Conservation (phyloP, 225 moss, liverwort and hornwort genomes). For the Sphagnum contortum region DNA sequence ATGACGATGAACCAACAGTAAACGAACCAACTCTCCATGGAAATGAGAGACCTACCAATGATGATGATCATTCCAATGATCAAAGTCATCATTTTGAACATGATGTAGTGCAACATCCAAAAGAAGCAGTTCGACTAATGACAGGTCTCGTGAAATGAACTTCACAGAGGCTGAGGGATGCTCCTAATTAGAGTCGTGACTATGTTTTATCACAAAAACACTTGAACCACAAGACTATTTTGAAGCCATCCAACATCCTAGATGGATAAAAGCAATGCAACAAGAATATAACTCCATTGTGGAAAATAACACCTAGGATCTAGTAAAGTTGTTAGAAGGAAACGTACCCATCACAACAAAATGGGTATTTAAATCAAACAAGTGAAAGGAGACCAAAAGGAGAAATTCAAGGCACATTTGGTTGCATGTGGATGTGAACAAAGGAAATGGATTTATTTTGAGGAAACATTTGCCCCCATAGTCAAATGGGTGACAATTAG, state of each 20-base stretch:
- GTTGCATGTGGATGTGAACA: constrained; percentile 7
- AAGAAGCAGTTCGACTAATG: too few relatives aligned
- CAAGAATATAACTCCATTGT: neutral
- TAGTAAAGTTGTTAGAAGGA: neutral
- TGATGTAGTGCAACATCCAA: too few relatives aligned
- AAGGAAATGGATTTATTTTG: neutral
- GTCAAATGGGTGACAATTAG: constrained; percentile 3
- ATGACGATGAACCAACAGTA: too few relatives aligned
- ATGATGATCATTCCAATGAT: too few relatives aligned
- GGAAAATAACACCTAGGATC: constrained; percentile 1
- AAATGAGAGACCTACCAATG: too few relatives aligned
- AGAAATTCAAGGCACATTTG: neutral
- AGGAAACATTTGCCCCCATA: constrained; percentile 4
- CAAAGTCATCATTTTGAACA: too few relatives aligned
- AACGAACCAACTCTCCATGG: too few relatives aligned
- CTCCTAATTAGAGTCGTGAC: too few relatives aligned
- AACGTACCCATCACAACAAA: neutral
- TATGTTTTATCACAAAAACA: neutral
- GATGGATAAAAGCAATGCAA: constrained; percentile 3
- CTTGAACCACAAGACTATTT: neutral
- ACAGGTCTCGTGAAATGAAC: too few relatives aligned
- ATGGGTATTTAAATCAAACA: constrained; percentile 6
- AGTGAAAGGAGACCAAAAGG: neutral
- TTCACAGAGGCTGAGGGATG: too few relatives aligned
- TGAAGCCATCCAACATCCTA: neutral